Percentiles rank a stretch among this genome's conserved stretches.
phyloP scores from a whole-genome alignment of 23 red algal species.

The Pyropia yezoensis region DNA sequence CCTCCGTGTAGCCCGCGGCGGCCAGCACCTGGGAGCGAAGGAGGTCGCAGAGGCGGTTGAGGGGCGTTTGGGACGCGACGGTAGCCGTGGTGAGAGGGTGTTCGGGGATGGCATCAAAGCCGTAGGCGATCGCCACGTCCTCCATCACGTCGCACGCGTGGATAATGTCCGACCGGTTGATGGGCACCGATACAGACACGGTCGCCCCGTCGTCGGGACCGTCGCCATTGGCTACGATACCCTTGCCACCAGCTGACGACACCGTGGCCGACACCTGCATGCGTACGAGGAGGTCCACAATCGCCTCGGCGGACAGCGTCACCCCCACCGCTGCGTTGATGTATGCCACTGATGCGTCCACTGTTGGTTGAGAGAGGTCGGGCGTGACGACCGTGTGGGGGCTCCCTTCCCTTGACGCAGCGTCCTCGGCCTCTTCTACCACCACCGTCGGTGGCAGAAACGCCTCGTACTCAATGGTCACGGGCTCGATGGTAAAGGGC shows the following conservation, averaged over 20 bases:
- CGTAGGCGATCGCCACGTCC: slow-evolving; percentile 88
- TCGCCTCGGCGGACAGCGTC: slow-evolving; percentile 22
- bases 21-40: slow-evolving; percentile 79
- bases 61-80: slow-evolving; percentile 44
- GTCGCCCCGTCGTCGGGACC: slow-evolving; percentile 19
- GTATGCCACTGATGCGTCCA: slow-evolving; percentile 45
- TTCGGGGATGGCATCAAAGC: slow-evolving; percentile 78
- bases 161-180: slow-evolving; percentile 77
- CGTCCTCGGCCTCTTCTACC: not conserved
- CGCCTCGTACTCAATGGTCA: slow-evolving; percentile 56
- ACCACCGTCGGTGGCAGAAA: slow-evolving; percentile 1
- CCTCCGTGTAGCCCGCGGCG: slow-evolving; percentile 88
- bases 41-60: slow-evolving; percentile 83
- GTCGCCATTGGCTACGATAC: not conserved
- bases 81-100: slow-evolving; percentile 41
- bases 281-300: slow-evolving; percentile 40
- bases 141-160: slow-evolving; percentile 89
- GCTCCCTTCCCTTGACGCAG: not conserved
- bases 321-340: slow-evolving; percentile 65
- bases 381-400: slow-evolving; percentile 48
- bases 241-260: not conserved
- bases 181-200: slow-evolving; percentile 56
- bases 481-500: slow-evolving; percentile 73
- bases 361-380: slow-evolving; percentile 26
- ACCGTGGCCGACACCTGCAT: slow-evolving; percentile 70